These are phyloP conservation scores for Trichoderma citrinoviride DNA, from an alignment of 2,329 filamentous ascomycete species.

Conservation along the genomic window DNA sequence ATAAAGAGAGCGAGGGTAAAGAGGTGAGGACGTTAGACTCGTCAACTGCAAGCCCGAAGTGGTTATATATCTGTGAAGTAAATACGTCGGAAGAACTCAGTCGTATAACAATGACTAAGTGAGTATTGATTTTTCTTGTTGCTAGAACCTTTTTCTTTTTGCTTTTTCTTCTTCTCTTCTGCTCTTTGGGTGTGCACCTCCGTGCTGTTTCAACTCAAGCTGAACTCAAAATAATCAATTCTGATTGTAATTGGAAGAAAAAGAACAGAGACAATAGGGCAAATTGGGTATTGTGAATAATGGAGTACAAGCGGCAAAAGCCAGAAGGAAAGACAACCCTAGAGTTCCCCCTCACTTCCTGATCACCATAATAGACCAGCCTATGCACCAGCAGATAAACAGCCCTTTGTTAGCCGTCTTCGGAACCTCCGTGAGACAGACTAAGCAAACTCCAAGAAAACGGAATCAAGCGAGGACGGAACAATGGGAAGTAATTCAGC, in stretches of 20 bases:
- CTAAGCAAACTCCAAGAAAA: conserved; percentile 24
- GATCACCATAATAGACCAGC: conserved; percentile 34
- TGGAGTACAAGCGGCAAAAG: conserved; percentile 41
- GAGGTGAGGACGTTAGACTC: conserved; percentile 22
- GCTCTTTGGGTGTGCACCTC: conserved; percentile 38
- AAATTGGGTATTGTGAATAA: conserved; percentile 38
- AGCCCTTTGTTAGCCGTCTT: conserved; percentile 32
- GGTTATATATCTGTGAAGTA: conserved; percentile 20
- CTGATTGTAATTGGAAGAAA: conserved; percentile 48
- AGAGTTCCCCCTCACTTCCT: conserved; percentile 39
- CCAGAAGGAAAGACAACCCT: conserved; percentile 38
- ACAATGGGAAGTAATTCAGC: background rate
- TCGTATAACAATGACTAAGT: conserved; percentile 34
- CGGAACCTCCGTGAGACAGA: conserved; percentile 28
- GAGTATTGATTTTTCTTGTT: conserved; percentile 31
- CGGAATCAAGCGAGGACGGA: conserved; percentile 22
- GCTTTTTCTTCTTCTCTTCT: conserved; percentile 29
- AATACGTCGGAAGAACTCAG: conserved; percentile 24
- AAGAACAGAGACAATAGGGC: conserved; percentile 34
- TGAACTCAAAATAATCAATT: conserved; percentile 49
- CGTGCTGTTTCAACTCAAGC: conserved; percentile 39
- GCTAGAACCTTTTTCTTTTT: conserved; percentile 28
- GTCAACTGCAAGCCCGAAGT: conserved; percentile 15
- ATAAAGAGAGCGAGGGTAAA: conserved; percentile 24
- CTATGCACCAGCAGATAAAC: conserved; percentile 29